Conservation (phyloP, 108 stramenopile genomes). For the Skeletonema grethae region DNA sequence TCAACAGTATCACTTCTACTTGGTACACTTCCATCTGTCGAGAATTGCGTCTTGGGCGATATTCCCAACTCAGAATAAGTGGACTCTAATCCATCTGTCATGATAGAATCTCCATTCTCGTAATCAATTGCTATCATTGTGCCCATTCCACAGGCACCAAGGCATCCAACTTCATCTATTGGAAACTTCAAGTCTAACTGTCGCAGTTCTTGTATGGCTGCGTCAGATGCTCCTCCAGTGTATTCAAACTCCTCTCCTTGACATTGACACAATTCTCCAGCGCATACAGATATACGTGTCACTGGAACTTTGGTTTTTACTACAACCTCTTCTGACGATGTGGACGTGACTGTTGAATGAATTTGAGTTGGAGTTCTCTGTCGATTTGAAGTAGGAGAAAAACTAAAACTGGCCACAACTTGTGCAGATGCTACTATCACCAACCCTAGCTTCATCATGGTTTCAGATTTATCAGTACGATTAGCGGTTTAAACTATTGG, state of each 20-base stretch:
- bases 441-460: not conserved
- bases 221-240: slow-evolving; percentile 38
- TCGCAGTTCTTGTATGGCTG: slow-evolving; percentile 37
- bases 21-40: not conserved
- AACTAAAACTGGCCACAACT: not conserved
- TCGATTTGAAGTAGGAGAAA: not conserved
- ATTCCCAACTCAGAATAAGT: slow-evolving; percentile 32
- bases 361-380: slow-evolving; percentile 5
- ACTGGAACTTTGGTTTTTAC: slow-evolving; percentile 33
- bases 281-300: slow-evolving; percentile 46
- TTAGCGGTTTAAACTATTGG: not conserved
- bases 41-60: not conserved
- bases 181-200: slow-evolving; percentile 44
- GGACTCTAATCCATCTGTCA: slow-evolving; percentile 49
- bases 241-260: slow-evolving; percentile 54
- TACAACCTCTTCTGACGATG: slow-evolving; percentile 10
- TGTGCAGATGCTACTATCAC: not conserved
- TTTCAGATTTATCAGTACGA: not conserved
- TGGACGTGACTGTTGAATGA: slow-evolving; percentile 9
- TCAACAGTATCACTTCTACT: not conserved
- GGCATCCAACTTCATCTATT: slow-evolving; percentile 56
- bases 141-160: slow-evolving; percentile 64
- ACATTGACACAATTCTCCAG: slow-evolving; percentile 58
- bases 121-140: slow-evolving; percentile 67
- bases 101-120: slow-evolving; percentile 49